Base-by-base conservation (phyloP, 1,284 basidiomycete genomes). In the Xanthoconium separans region DNA sequence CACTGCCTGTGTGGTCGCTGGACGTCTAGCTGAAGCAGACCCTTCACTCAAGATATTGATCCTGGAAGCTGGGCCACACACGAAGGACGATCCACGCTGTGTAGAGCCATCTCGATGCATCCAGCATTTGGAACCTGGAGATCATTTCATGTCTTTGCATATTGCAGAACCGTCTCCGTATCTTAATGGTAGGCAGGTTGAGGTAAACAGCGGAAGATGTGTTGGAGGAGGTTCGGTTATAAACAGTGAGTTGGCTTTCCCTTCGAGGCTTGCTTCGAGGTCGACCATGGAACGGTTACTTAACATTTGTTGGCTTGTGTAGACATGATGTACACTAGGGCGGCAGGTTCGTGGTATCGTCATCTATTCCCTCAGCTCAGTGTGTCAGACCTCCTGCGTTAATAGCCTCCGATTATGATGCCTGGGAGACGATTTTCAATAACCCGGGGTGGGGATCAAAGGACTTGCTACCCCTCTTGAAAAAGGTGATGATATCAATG, bases 181-280 rank as follows among this genome's bases (percentile, higher is more conserved):
- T 2, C 65, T 85, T 13, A 71, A 64, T 7, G 77, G 75, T 12
- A 77, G 83, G 24, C 61, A 71, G 7, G 61, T 73, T 8, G 51
- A 78, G 40, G 74, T 82, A 13, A 73, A 77, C 0, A 65, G 70
- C 42, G 82, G 78, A 0, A 75, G 77, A 47, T 40, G 43, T 24
- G 16, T 51, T 7, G 42, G 50, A 46, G 36, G 43, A 4, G 42
- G 49, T n/a, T 50, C 49, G 29, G 42, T 29, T 33, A 24, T 47
- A 46, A 51, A 39, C 20, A 39, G 50, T 47, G 20, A 31, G 36
- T 18, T 46, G 16, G 1, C 6, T 13, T 15, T 37, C 27, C 27
- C 27, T 27, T 27, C 7, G 27, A 27, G 27, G 27, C 27, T 39
- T n/a, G 11, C 10, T 31, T 24, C 15, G 37, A 24, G 22, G 29